phyloP scores from a whole-genome alignment of 495 filamentous ascomycete species.

The Podospora didyma region DNA sequence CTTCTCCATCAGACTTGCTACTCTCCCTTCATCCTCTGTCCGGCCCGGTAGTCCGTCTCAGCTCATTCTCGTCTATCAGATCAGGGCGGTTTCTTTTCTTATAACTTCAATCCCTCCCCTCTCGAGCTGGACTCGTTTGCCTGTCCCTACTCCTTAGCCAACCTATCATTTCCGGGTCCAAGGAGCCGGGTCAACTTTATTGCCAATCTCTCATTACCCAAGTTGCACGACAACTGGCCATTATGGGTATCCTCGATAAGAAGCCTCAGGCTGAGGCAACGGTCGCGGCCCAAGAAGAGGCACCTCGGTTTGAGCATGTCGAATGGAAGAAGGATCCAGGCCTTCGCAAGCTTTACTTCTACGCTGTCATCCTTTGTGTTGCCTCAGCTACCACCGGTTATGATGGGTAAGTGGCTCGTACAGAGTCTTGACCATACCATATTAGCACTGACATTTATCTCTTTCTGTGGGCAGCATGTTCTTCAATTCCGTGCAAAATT shows the following conservation, averaged over 20 bases:
- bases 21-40: conserved; percentile 9
- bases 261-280: conserved; percentile 31
- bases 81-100: conserved; percentile 3
- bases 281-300: conserved; percentile 43
- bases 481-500: conserved; percentile 52
- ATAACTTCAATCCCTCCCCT: conserved; percentile 17
- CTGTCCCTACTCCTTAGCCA: conserved; percentile 13
- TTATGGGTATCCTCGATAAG: conserved; percentile 33
- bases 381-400: conserved; percentile 65
- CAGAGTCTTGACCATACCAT: background rate
- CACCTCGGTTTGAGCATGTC: conserved; percentile 56
- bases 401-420: conserved; percentile 46
- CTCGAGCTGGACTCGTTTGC: conserved; percentile 13
- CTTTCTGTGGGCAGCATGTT: conserved; percentile 39
- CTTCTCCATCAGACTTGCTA: conserved; percentile 12
- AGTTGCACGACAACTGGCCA: conserved; percentile 12
- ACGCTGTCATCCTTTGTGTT: conserved; percentile 53
- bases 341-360: conserved; percentile 59
- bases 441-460: conserved; percentile 11
- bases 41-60: conserved; percentile 27
- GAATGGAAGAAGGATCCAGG: conserved; percentile 57
- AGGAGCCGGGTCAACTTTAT: conserved; percentile 18
- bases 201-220: conserved; percentile 10
- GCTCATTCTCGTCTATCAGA: conserved; percentile 3
- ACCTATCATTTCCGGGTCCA: conserved; percentile 13